Conservation (phyloP, 495 filamentous ascomycete genomes). For the Penicillium alfredii region DNA sequence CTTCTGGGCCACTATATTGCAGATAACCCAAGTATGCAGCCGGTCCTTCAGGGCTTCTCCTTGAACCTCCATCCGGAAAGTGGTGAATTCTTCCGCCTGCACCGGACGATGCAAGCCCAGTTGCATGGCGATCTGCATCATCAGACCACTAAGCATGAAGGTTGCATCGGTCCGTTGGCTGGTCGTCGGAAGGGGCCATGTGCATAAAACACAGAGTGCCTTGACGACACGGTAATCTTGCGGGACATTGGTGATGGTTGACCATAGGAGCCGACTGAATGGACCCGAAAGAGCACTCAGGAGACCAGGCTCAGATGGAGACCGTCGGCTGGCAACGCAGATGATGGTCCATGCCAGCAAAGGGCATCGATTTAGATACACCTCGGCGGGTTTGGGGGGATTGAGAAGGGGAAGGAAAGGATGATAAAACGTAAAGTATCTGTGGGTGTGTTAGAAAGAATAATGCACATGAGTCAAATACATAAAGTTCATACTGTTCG, state of each 20-base stretch:
- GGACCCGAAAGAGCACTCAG: slow-evolving; percentile 65
- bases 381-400: slow-evolving; percentile 61
- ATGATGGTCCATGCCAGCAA: slow-evolving; percentile 85
- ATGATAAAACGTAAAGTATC: slow-evolving; percentile 75
- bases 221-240: slow-evolving; percentile 86
- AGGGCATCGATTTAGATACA: slow-evolving; percentile 67
- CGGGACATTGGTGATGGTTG: slow-evolving; percentile 71
- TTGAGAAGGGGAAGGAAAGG: slow-evolving; percentile 80
- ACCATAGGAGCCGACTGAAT: slow-evolving; percentile 72
- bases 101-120: slow-evolving; percentile 85
- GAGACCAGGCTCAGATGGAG: slow-evolving; percentile 58
- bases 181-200: slow-evolving; percentile 85
- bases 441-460: slow-evolving; percentile 17
- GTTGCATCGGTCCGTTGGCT: slow-evolving; percentile 83
- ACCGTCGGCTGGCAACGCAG: slow-evolving; percentile 73
- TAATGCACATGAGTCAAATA: not conserved
- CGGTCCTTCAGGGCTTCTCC: slow-evolving; percentile 82
- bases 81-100: slow-evolving; percentile 85
- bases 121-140: slow-evolving; percentile 94
- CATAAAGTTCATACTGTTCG: slow-evolving; percentile 32
- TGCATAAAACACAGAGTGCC: slow-evolving; percentile 82
- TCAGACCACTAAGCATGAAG: slow-evolving; percentile 81
- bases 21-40: slow-evolving; percentile 84
- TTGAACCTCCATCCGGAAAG: slow-evolving; percentile 72
- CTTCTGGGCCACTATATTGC: slow-evolving; percentile 86